Conservation (phyloP, 2,329 filamentous ascomycete species). For the Diaporthe australafricana region DNA sequence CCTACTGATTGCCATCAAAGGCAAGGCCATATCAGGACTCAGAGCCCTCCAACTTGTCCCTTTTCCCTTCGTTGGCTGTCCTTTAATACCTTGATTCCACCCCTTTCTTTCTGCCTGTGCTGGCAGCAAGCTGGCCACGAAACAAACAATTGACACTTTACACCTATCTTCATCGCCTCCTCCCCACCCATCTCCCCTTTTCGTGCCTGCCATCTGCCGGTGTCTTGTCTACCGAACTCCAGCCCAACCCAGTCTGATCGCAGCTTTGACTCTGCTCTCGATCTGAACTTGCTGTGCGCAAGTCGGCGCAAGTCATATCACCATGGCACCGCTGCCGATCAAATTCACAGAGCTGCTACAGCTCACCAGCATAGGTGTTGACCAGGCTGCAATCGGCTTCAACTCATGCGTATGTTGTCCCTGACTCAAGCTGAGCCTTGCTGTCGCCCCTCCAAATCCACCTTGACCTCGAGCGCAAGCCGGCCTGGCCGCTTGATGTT, state of each 20-base stretch:
- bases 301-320: slow-evolving; percentile 45
- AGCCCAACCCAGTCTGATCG: not conserved
- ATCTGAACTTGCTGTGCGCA: slow-evolving; percentile 42
- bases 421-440: slow-evolving; percentile 33
- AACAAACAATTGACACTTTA: slow-evolving; percentile 28
- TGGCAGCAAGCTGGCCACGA: slow-evolving; percentile 34
- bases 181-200: not conserved
- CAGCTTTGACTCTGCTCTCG: slow-evolving; percentile 22
- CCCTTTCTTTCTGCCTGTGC: slow-evolving; percentile 32
- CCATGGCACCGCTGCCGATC: slow-evolving; percentile 53
- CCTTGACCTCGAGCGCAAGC: slow-evolving; percentile 40
- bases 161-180: not conserved
- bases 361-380: slow-evolving; percentile 51
- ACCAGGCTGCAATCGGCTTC: slow-evolving; percentile 75
- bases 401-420: slow-evolving; percentile 80
- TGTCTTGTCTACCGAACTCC: not conserved
- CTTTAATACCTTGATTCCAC: slow-evolving; percentile 30
- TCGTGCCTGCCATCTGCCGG: not conserved
- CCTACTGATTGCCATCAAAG: slow-evolving; percentile 30
- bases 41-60: slow-evolving; percentile 26
- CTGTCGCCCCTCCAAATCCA: not conserved
- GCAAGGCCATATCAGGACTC: slow-evolving; percentile 18
- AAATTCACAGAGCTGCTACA: slow-evolving; percentile 56
- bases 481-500: not conserved
- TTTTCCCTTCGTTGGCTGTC: slow-evolving; percentile 23